Evolutionary conservation across 2,329 filamentous ascomycete genomes (phyloP), one percentile per base, ranked within the genome.

Genomic region (Tolypocladium cylindrosporum): DNA sequence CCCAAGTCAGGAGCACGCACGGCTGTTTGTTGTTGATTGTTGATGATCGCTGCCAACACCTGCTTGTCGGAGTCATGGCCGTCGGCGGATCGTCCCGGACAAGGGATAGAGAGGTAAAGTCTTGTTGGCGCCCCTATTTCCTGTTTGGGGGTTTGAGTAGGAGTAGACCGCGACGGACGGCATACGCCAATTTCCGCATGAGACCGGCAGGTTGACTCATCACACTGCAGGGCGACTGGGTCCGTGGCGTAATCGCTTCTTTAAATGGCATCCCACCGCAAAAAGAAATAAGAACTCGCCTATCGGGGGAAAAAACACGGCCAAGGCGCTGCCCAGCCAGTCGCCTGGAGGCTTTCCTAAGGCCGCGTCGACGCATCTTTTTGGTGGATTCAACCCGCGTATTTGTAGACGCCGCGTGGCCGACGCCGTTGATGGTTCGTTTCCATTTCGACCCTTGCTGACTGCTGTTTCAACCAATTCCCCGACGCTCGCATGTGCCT

Each of bases 221-320:
- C 53, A 52, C 42, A 40, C 36, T 51, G 57, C 57, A 58, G 57
- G 54, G 57, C 54, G 45, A 27, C 36, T 19, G 31, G 36, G 19
- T 34, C 36, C 37, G 34, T 37, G 43, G 48, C 48, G 27, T 13
- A 21, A 21, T 19, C 21, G 40, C 34, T 24, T 56, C 42, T 21
- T 40, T 7, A 36, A 56, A 56, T 51, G 34, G 54, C 37, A 43
- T 10, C 10, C 37, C 37, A 14, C 19, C 52, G 10, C 36, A 48
- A 58, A 58, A 41, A 24, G 13, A 54, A 57, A 54, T 24, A 41
- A 19, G 19, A 27, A 34, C n/a, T 19, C 48, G 52, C 37, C 31
- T 39, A 50, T 27, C 40, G 39, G 37, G 11, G 51, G 40, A 56
- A 56, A 54, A 16, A 27, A 54, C n/a, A 34, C 34, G 14, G 40